Evolutionary conservation across 202 grass and related monocot genomes (phyloP).

Genomic region (Dendrocalamus latiflorus): DNA sequence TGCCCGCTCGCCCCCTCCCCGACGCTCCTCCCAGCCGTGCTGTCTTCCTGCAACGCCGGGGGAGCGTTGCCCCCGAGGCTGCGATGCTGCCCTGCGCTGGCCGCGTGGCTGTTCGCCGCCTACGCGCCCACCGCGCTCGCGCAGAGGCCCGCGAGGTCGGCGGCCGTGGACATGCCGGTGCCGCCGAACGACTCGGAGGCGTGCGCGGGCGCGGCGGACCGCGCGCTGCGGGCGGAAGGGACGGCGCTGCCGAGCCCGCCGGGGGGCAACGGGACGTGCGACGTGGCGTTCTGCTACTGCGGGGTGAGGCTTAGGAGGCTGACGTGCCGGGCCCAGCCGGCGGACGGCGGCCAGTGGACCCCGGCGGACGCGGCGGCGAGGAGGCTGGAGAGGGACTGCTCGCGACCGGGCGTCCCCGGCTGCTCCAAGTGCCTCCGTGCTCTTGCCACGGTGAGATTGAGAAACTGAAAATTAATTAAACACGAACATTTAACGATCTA

Average conservation of each 20-base stretch:
- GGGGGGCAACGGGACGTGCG: conserved; percentile 57
- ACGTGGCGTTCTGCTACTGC: conserved; percentile 80
- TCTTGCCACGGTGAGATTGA: conserved; percentile 63
- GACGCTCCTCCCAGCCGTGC: conserved; percentile 58
- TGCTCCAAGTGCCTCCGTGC: conserved; percentile 73
- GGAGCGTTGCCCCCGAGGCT: conserved; percentile 32
- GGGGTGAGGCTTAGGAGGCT: conserved; percentile 64
- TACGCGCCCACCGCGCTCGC: conserved; percentile 67
- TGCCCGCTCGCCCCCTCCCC: conserved; percentile 66
- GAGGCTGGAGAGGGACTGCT: conserved; percentile 55
- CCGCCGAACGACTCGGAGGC: conserved; percentile 81
- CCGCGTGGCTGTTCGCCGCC: conserved; percentile 71
- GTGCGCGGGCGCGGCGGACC: conserved; percentile 60
- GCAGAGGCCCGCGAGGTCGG: neutral
- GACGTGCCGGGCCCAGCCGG: conserved; percentile 36
- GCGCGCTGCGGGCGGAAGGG: conserved; percentile 54
- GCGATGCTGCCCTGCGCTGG: conserved; percentile 73
- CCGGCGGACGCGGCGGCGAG: conserved; percentile 23
- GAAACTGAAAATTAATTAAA: no score
- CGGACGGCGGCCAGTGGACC: conserved; percentile 36
- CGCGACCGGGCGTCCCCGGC: conserved; percentile 37
- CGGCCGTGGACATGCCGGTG: conserved; percentile 49
- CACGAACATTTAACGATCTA: no score
- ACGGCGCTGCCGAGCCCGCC: conserved; percentile 41
- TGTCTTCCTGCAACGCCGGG: conserved; percentile 40